Percentiles rank a stretch among this genome's conserved stretches.
Evolutionary conservation across 2,329 filamentous ascomycete species (phyloP).

Genomic region (Sporothrix variecibatus): DNA sequence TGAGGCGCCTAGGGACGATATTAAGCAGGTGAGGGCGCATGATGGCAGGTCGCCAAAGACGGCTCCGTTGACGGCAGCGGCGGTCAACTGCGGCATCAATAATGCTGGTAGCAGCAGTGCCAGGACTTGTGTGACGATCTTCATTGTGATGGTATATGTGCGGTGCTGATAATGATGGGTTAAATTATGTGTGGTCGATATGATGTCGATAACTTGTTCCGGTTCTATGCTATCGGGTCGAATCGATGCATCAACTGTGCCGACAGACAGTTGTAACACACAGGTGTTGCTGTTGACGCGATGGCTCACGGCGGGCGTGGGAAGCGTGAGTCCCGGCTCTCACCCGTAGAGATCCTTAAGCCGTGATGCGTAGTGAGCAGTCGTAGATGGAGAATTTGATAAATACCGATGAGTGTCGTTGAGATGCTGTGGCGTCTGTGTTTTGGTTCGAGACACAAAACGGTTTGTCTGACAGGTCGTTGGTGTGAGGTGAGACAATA

Average conservation of each 20-base stretch:
- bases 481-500: not conserved
- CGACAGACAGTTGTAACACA: no score
- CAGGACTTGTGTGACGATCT: slow-evolving; percentile 1
- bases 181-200: not conserved
- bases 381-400: not conserved
- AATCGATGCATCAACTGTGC: not conserved
- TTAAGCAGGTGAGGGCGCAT: slow-evolving; percentile 22
- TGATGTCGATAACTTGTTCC: not conserved
- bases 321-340: slow-evolving; percentile 1
- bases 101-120: slow-evolving; percentile 19
- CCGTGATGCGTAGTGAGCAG: not conserved
- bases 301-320: not conserved
- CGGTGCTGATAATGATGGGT: not conserved
- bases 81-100: slow-evolving; percentile 14
- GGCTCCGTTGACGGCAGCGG: slow-evolving; percentile 11
- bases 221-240: not conserved
- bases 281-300: not conserved
- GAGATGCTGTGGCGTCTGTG: not conserved
- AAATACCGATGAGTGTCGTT: not conserved
- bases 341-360: not conserved
- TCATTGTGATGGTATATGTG: slow-evolving; percentile 12
- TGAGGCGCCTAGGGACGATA: not conserved
- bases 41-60: slow-evolving; percentile 19
- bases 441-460: not conserved
- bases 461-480: not conserved